A percentile compares a stretch with the other conserved stretches of the same genome.
Conservation (phyloP, 2,329 filamentous ascomycete species). For the Gremmenia infestans region DNA sequence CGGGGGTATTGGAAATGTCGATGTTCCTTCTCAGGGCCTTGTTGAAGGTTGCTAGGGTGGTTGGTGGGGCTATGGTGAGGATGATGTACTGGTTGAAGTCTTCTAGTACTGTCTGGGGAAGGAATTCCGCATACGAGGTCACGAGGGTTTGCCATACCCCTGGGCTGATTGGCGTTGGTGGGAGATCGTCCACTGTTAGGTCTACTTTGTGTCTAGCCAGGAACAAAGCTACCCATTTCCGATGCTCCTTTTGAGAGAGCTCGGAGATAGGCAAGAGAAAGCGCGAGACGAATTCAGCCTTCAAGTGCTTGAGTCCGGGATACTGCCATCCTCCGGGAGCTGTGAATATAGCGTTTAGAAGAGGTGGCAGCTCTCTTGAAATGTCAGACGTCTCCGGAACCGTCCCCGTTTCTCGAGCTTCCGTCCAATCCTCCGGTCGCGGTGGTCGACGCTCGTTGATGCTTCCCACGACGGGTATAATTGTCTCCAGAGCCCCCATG, state of each 20-base stretch:
- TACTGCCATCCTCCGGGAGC: not conserved
- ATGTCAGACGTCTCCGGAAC: slow-evolving; percentile 23
- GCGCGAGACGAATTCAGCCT: slow-evolving; percentile 4
- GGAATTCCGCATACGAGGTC: slow-evolving; percentile 2
- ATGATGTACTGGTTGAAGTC: slow-evolving; percentile 11
- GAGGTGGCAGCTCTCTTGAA: slow-evolving; percentile 6
- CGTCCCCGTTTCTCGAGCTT: slow-evolving; percentile 18
- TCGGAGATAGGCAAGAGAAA: slow-evolving; percentile 5
- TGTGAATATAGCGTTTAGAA: slow-evolving; percentile 6
- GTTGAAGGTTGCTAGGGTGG: slow-evolving; percentile 8
- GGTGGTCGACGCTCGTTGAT: slow-evolving; percentile 33
- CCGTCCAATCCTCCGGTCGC: slow-evolving; percentile 30
- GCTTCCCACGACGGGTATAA: slow-evolving; percentile 32
- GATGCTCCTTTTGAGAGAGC: slow-evolving; percentile 6
- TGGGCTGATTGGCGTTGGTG: slow-evolving; percentile 6
- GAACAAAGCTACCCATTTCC: slow-evolving; percentile 10
- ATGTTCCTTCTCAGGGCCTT: slow-evolving; percentile 5
- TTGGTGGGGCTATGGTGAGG: slow-evolving; percentile 10
- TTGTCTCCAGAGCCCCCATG: slow-evolving; percentile 24
- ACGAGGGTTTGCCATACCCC: slow-evolving; percentile 7
- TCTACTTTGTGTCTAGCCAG: slow-evolving; percentile 5
- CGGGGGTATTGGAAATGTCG: slow-evolving; percentile 7
- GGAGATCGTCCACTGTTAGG: slow-evolving; percentile 7
- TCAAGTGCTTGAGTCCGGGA: slow-evolving; percentile 3
- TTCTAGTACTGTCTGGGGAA: slow-evolving; percentile 7